Conservation (phyloP, 2,329 filamentous ascomycete species). For the Emergomyces orientalis region DNA sequence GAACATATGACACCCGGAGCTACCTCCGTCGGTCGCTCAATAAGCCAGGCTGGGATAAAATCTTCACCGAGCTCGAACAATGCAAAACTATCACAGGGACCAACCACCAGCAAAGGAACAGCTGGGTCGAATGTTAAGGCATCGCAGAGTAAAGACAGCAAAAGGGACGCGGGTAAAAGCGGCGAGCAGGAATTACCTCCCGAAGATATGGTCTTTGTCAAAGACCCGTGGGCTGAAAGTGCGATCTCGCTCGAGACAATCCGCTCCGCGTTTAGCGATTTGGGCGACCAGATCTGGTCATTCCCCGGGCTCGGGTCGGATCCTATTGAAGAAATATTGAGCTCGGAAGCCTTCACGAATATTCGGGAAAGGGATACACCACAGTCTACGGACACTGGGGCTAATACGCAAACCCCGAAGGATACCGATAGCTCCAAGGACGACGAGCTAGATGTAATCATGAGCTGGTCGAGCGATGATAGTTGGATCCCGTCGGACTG, state of each 20-base stretch:
- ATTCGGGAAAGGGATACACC: slow-evolving; percentile 29
- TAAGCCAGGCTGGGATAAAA: slow-evolving; percentile 28
- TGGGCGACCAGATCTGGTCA: slow-evolving; percentile 20
- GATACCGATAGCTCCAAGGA: slow-evolving; percentile 27
- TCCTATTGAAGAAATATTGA: slow-evolving; percentile 31
- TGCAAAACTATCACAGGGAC: slow-evolving; percentile 25
- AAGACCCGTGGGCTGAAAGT: slow-evolving; percentile 32
- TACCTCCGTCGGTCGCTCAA: slow-evolving; percentile 26
- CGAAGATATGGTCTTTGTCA: slow-evolving; percentile 13
- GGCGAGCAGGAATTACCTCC: slow-evolving; percentile 14
- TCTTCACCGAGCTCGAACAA: slow-evolving; percentile 28
- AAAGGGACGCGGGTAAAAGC: slow-evolving; percentile 21
- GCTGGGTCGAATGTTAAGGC: slow-evolving; percentile 18
- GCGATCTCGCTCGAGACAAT: slow-evolving; percentile 31
- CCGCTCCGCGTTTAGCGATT: slow-evolving; percentile 29
- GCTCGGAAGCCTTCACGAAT: slow-evolving; percentile 28
- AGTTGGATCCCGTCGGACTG: slow-evolving; percentile 28
- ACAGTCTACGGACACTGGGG: slow-evolving; percentile 29
- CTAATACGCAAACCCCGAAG: slow-evolving; percentile 31
- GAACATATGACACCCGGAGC: slow-evolving; percentile 25
- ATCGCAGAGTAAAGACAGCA: slow-evolving; percentile 20
- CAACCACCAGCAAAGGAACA: slow-evolving; percentile 18
- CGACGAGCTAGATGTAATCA: slow-evolving; percentile 25
- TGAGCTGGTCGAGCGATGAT: slow-evolving; percentile 20
- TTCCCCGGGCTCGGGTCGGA: slow-evolving; percentile 25